phyloP scores from a whole-genome alignment of 208 protist species.

The Crithidia expoeki region DNA sequence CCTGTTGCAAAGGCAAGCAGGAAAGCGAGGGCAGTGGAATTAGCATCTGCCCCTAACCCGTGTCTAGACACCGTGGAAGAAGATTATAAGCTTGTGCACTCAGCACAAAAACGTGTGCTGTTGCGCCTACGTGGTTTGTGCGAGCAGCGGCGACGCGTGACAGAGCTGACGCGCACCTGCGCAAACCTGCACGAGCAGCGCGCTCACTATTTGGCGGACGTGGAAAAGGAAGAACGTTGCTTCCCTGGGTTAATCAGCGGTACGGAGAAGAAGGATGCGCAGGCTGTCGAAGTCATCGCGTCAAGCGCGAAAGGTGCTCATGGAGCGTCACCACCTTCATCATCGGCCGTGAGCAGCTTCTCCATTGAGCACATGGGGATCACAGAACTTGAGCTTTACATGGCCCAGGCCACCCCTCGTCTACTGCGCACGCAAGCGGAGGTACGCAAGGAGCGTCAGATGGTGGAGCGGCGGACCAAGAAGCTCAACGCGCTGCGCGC shows the following conservation, averaged over 20 bases:
- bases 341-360: not conserved
- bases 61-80: conserved; percentile 18
- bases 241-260: conserved; percentile 38
- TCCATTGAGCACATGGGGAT: conserved; percentile 58
- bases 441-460: conserved; percentile 54
- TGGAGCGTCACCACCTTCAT: not conserved
- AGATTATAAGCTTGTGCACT: conserved; percentile 32
- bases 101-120: conserved; percentile 58
- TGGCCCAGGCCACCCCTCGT: conserved; percentile 52
- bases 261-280: not conserved
- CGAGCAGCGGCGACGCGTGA: conserved; percentile 45
- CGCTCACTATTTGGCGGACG: conserved; percentile 38
- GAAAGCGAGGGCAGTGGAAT: not conserved
- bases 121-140: conserved; percentile 46
- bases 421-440: conserved; percentile 52
- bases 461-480: conserved; percentile 46
- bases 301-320: not conserved
- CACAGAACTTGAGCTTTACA: conserved; percentile 80
- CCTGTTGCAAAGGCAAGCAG: not conserved
- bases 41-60: not conserved
- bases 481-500: conserved; percentile 42
- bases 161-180: conserved; percentile 56
- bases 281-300: not conserved
- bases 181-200: conserved; percentile 66
- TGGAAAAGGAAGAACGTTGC: conserved; percentile 55